Conservation (phyloP, 371 early-diverging fungal genomes). For the Mucor sp. region DNA sequence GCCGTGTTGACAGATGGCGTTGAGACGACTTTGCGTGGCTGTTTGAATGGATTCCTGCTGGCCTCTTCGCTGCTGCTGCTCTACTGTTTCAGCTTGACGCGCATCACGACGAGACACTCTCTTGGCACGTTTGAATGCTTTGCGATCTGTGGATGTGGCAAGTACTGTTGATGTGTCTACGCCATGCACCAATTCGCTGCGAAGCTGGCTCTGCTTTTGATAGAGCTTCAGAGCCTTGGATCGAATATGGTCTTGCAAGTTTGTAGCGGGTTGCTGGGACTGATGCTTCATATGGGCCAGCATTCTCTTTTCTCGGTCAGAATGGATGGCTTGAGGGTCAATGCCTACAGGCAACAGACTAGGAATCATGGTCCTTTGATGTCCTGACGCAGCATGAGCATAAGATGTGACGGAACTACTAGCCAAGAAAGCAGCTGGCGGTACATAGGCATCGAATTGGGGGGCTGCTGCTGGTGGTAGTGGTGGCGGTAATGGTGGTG, state of each 20-base stretch:
- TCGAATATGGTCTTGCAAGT: conserved; percentile 4
- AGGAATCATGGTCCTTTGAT: conserved; percentile 75
- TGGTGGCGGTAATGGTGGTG: too few species aligned
- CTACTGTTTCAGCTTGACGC: conserved; percentile 84
- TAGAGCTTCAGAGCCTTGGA: conserved; percentile 74
- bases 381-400: conserved; percentile 63
- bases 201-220: conserved; percentile 75
- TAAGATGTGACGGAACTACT: conserved; percentile 46
- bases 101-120: conserved; percentile 88
- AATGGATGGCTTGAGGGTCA: conserved; percentile 61
- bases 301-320: conserved; percentile 51
- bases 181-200: conserved; percentile 75
- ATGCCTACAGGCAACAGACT: conserved; percentile 77
- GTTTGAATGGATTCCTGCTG: conserved; percentile 77
- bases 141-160: conserved; percentile 76
- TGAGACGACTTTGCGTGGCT: conserved; percentile 81
- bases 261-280: conserved; percentile 56
- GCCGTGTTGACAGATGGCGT: conserved; percentile 79
- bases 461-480: too few species aligned
- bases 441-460: conserved; percentile 36
- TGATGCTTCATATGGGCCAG: conserved; percentile 68
- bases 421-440: conserved; percentile 55
- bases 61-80: conserved; percentile 83
- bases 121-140: conserved; percentile 83
- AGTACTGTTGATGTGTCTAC: conserved; percentile 69